Base-by-base conservation (phyloP, 2,329 filamentous ascomycete species). In the Cryphonectria japonica region DNA sequence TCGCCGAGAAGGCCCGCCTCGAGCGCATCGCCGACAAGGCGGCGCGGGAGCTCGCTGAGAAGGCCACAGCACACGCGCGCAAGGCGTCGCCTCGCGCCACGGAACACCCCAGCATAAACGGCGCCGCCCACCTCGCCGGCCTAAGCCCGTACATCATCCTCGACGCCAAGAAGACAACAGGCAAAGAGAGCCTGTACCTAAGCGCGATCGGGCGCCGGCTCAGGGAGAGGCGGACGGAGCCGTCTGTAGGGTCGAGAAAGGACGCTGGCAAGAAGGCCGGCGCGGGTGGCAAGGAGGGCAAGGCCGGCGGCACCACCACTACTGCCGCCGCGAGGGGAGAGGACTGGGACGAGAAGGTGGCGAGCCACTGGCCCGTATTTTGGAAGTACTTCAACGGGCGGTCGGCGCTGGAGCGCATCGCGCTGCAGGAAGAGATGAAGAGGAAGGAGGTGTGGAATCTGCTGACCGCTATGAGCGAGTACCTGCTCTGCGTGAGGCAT, bases 341-440 rank as follows among this genome's bases (percentile, higher is more conserved):
- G 43, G 76, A 76, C 69, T 81, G 79, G 70, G 85, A 90, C 73
- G 83, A 84, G 22, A 88, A 89, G 71, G 80, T 93, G 19, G 85
- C 88, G 59, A 86, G 89, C 70, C 86, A 88, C 64, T 97, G 94
- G 92, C 88, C 89, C 2, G 84, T 87, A 61, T 89, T 97, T 76
- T 87, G 91, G 76, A 93, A 92, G 79, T 96, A 98, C 80, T 93
- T 98, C 76, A 95, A 98, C 79, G 96, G 96, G 0, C 88, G 87
- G 70, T 91, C 92, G 77, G 91, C 95, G 2, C 85, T 98, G 72
- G 96, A 99, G 82, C 91, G 95, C 76, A 92, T 99, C 74, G 89
- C 92, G 1, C 83, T 96, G n/a, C 87, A 92, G 70, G 94, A 98
- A 81, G 92, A 93, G 7, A 87, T 97, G 83, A 97, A 96, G 83